Percentiles rank a stretch among this genome's conserved stretches.
phyloP scores from a whole-genome alignment of 1,139 yeast species.

The Geotrichum reessii region DNA sequence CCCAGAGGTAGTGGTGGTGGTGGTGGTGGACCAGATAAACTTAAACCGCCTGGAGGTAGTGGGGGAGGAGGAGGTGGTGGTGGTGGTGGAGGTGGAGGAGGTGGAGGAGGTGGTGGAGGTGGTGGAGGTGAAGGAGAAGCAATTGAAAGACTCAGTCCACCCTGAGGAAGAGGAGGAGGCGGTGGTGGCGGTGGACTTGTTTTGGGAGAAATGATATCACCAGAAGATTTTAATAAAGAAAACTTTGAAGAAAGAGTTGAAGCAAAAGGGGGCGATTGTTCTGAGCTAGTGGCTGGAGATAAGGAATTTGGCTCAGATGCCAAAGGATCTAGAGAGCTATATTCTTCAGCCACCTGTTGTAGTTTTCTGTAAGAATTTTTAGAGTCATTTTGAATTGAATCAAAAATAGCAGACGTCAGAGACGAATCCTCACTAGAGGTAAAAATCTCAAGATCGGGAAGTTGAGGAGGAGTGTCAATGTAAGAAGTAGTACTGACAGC shows the following conservation, averaged over 20 bases:
- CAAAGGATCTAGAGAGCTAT: not conserved
- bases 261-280: not conserved
- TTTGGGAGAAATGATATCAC: constrained; percentile 33
- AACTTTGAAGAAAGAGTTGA: not conserved
- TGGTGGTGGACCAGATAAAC: constrained; percentile 26
- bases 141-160: constrained; percentile 20
- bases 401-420: not conserved
- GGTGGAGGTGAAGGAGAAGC: constrained; percentile 24
- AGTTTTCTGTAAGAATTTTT: not conserved
- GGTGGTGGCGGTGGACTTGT: constrained; percentile 38
- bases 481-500: constrained; percentile 3
- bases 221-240: not conserved
- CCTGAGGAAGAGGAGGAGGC: constrained; percentile 24
- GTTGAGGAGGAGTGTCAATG: not conserved
- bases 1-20: constrained; percentile 29
- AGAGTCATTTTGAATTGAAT: not conserved
- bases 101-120: constrained; percentile 23
- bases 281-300: not conserved
- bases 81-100: constrained; percentile 23
- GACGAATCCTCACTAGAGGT: not conserved
- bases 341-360: not conserved
- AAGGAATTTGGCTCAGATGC: not conserved
- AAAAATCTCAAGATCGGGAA: not conserved
- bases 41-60: constrained; percentile 21
- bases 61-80: constrained; percentile 22